These are phyloP conservation scores for Tubosaeta brunneosetosa DNA, from an alignment of 768 basidiomycete genomes.

Conservation along the genomic window DNA sequence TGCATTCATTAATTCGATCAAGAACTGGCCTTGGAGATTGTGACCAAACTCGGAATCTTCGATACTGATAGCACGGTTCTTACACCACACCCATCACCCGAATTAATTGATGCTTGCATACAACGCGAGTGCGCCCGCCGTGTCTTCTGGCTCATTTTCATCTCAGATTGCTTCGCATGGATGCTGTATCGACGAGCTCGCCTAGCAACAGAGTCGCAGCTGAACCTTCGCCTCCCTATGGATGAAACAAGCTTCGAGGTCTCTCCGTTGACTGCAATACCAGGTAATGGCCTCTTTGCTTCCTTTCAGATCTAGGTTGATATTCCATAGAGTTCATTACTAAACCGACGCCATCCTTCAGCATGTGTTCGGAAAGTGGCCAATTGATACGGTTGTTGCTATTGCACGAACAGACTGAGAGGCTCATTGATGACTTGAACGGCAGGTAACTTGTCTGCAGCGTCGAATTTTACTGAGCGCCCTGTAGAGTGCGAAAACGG, in stretches of 20 bases:
- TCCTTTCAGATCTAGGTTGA: constrained; percentile 2
- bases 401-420: constrained; percentile 60
- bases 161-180: constrained; percentile 48
- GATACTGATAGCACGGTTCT: constrained; percentile 56
- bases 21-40: constrained; percentile 58
- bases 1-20: constrained; percentile 29
- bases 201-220: constrained; percentile 39
- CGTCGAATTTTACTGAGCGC: constrained; percentile 23
- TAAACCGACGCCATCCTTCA: constrained; percentile 55
- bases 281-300: constrained; percentile 19
- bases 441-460: constrained; percentile 33
- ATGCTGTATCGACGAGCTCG: constrained; percentile 34
- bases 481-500: constrained; percentile 24
- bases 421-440: constrained; percentile 45
- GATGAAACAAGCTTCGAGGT: constrained; percentile 82
- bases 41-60: constrained; percentile 63
- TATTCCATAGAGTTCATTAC: constrained; percentile 57
- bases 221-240: constrained; percentile 65
- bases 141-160: constrained; percentile 74
- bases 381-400: constrained; percentile 68
- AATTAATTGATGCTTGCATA: constrained; percentile 56
- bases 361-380: constrained; percentile 54
- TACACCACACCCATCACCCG: constrained; percentile 54
- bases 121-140: constrained; percentile 78
- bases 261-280: constrained; percentile 39